phyloP scores from a whole-genome alignment of 73 alveolate genomes.

The Symbiodinium natans region DNA sequence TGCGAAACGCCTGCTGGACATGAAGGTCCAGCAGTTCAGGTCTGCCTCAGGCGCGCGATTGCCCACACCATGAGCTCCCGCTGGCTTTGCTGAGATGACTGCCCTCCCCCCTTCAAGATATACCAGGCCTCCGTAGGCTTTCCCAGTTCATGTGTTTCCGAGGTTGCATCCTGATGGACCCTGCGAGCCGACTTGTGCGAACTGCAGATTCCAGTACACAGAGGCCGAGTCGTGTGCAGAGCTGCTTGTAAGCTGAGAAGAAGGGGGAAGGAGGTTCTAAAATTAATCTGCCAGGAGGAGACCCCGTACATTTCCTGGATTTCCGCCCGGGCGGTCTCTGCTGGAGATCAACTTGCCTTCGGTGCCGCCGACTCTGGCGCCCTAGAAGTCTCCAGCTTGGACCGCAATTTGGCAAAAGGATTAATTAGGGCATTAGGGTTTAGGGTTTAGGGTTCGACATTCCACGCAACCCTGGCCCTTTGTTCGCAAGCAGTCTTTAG shows the following conservation, averaged over 20 bases:
- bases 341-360: conserved; percentile 80
- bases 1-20: conserved; percentile 2
- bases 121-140: too few relatives aligned
- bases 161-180: conserved; percentile 31
- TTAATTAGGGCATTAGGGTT: too few relatives aligned
- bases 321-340: conserved; percentile 77
- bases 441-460: too few relatives aligned
- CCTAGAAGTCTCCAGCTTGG: conserved; percentile 40
- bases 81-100: too few relatives aligned
- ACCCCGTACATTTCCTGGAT: conserved; percentile 87
- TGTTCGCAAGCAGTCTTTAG: too few relatives aligned
- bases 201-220: conserved; percentile 77
- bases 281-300: too few relatives aligned
- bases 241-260: neutral
- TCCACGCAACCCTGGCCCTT: too few relatives aligned
- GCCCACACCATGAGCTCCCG: too few relatives aligned
- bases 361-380: conserved; percentile 86
- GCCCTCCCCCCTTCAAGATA: too few relatives aligned
- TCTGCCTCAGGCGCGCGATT: conserved; percentile 15
- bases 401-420: neutral
- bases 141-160: too few relatives aligned
- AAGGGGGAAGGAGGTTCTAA: too few relatives aligned
- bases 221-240: conserved; percentile 2
- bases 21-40: neutral
- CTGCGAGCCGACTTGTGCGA: conserved; percentile 70